phyloP scores from a whole-genome alignment of 1,284 basidiomycete species.

The Ceratobasidium theobromae region DNA sequence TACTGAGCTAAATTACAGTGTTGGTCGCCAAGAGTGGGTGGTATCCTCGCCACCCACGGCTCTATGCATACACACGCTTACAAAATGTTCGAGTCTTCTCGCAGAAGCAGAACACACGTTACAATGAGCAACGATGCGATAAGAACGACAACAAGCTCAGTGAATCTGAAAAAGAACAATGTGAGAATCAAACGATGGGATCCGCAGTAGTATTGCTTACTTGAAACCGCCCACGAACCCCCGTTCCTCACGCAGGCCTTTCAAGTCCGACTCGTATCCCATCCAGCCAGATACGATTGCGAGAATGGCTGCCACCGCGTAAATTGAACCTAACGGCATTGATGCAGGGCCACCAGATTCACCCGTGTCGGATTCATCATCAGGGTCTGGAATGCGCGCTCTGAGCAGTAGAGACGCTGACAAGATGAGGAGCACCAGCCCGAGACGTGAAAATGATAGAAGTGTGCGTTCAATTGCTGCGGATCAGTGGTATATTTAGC shows the following conservation, averaged over 20 bases:
- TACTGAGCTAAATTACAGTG: too few relatives aligned
- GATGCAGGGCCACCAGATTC: neutral
- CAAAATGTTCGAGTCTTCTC: neutral
- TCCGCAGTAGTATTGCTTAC: neutral
- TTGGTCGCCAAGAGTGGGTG: too few relatives aligned
- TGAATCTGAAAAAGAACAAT: neutral
- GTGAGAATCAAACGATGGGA: neutral
- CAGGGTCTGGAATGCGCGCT: slow-evolving; percentile 22
- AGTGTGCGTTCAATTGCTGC: slow-evolving; percentile 35
- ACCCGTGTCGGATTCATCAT: neutral
- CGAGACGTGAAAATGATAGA: slow-evolving; percentile 31
- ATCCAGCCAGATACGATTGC: neutral
- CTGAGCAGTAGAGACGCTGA: slow-evolving; percentile 31
- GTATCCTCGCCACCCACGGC: too few relatives aligned
- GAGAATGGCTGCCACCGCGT: neutral
- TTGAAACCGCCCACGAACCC: slow-evolving; percentile 9
- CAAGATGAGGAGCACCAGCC: slow-evolving; percentile 29
- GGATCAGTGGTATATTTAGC: neutral
- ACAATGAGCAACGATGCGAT: slow-evolving; percentile 5
- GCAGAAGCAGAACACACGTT: slow-evolving; percentile 3
- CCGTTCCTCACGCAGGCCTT: neutral
- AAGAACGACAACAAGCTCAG: slow-evolving; percentile 1
- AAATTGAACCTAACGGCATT: neutral
- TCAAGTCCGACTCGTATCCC: slow-evolving; percentile 14
- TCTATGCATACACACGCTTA: too few relatives aligned